Base-by-base conservation (phyloP, 805 yeast species). In the Pichia paraexigua region DNA sequence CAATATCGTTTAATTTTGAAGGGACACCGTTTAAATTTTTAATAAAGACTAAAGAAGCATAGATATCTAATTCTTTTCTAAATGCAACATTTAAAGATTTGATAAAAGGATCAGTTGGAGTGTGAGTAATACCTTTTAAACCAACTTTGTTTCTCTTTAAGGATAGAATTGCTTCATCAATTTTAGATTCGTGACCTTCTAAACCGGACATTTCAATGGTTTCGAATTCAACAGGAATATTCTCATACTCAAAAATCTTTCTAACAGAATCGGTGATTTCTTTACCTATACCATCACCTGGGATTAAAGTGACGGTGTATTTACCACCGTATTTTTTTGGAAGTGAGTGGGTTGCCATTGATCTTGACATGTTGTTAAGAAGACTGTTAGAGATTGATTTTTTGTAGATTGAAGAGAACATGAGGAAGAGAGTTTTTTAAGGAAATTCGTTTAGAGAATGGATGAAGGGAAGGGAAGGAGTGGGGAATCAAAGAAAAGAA, bases 271-370 rank as follows among this genome's bases (percentile, higher is more conserved):
- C 92, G 53, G 98, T 85, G 68, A 91, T 87, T 75, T 91, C 97
- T 66, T 84, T 85, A 71, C 99, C 99, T 60, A 91, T 86, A 80
- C 98, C 98, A 68, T 92, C 99, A 73, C 99, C 97, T 53, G 98
- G 98, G 62, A 92, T 85, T 69, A 92, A 78, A 47, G 99, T 92
- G 53, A 94, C 97, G 49, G 92, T 87, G 78, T 81, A 91, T 68
- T 84, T 84, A 56, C 97, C 96, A 61, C 98, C 98, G 74, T 88
- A 90, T 73, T 87, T 86, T 76, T 88, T 88, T 64, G 96, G 95
- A 64, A 87, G 75, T 12, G 58, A 55, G 51, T 58, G 57, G 21
- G 70, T 66, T 15, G 71, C 68, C 55, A 66, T 60, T 12, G 63
- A 52, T 61, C 69, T 63, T 50, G 48, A 55, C 21, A 57, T 46